Percentiles rank a stretch among this genome's conserved stretches.
These are phyloP conservation scores for Polytolypa hystricis DNA, from an alignment of 2,329 filamentous ascomycete genomes.

Conservation along the genomic window DNA sequence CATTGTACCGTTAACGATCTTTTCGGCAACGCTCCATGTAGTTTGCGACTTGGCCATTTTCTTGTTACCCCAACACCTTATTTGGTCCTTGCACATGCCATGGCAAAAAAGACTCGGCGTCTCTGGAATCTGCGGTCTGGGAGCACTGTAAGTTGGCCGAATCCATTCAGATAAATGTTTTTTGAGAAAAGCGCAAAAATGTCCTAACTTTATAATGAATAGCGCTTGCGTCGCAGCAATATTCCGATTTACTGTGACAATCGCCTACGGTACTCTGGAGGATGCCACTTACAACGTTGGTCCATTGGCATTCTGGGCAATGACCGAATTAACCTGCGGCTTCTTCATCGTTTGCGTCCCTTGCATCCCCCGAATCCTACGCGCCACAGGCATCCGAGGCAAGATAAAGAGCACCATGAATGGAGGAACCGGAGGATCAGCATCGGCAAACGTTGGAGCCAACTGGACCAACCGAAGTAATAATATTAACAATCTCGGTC, in stretches of 20 bases:
- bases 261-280: not conserved
- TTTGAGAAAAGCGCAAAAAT: not conserved
- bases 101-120: not conserved
- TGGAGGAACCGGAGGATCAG: not conserved
- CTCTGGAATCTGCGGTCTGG: not conserved
- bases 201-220: not conserved
- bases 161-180: not conserved
- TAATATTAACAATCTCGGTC: not conserved
- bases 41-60: not conserved
- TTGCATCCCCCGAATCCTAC: not conserved
- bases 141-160: not conserved
- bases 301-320: not conserved
- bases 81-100: not conserved
- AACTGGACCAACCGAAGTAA: not conserved
- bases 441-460: not conserved
- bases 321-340: not conserved
- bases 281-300: not conserved
- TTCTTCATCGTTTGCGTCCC: not conserved
- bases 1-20: not conserved
- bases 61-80: not conserved
- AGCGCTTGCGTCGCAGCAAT: not conserved
- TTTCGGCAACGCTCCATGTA: not conserved
- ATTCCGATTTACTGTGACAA: not conserved
- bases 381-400: not conserved
- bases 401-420: not conserved